Evolutionary conservation across 1,284 basidiomycete species (phyloP), one percentile per base, ranked within the genome.

Genomic region (Garcileccinum viscosum): DNA sequence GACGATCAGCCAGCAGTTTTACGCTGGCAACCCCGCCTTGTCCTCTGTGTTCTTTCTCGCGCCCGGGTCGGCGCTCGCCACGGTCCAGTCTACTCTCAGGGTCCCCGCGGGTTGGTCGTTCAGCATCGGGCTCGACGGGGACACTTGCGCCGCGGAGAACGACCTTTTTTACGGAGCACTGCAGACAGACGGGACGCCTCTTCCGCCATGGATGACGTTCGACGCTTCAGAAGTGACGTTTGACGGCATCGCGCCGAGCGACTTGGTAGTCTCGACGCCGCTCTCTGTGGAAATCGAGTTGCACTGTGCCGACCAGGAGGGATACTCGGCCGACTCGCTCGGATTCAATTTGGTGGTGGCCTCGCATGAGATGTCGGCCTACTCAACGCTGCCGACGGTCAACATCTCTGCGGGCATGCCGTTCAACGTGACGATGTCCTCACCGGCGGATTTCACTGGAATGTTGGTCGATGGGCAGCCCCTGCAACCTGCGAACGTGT

Each of bases 51-150:
- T 88, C 73, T 73, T 87, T 61, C 77, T 93, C 37, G 82, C 85
- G 9, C 80, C 83, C 2, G 82, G 84, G 59, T 93, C 92, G 27
- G 88, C 89, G 22, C 80, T 94, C 58, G 73, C 77, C 24, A 84
- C 85, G 19, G 74, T 78, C 22, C 85, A 85, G 63, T 93, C 93
- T 30, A 86, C 89, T 17, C 80, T 98, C 66, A 86, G 95, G 59
- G 87, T 97, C 12, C 96, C 95, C 1, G 88, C 89, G 3, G 83
- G 85, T 37, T 98, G 96, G 95, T 95, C 94, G 1, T 98, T 97
- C 82, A 96, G 94, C 74, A 87, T 98, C 68, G 97, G 96, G 14
- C 90, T 98, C 74, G 83, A 90, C 56, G 85, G 88, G 69, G 83
- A 88, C 63, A 96, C 94, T 2, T 94, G 92, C 78, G 76, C 77